Evolutionary conservation across 768 basidiomycete species (phyloP), one percentile per base, ranked within the genome.

Genomic region (Russula emetica): DNA sequence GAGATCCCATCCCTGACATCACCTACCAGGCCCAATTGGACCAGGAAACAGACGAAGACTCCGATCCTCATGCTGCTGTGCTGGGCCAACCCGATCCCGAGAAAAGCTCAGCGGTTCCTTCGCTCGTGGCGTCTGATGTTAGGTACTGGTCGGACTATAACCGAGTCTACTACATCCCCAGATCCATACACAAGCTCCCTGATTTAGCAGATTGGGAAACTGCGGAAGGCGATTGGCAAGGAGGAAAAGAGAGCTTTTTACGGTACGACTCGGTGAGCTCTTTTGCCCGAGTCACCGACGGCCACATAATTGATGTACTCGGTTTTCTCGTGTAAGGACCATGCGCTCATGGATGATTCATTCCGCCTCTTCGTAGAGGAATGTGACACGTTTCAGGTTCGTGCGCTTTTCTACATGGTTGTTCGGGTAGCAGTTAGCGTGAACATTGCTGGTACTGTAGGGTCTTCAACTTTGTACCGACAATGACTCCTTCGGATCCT

Each of bases 141-240:
- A 78, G 80, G 57, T 87, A 80, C 71, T 89, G 86, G 86, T 86
- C 87, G 16, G 86, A 89, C 73, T 87, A 83, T 70, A 84, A 76
- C 68, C 82, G 83, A 51, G 78, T 86, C 26, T 83, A 81, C 71
- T 87, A 85, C 70, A 76, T 83, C 64, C 87, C 87, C 11, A 81
- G 83, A 68, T 83, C 85, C 18, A 71, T 89, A 13, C 87, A 90
- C 69, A 78, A 77, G 56, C 66, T 92, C 26, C 85, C 87, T 9
- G 85, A 88, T 67, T 71, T 75, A 42, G 72, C 80, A 8, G 82
- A 82, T 28, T 82, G 83, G 80, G 85, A 85, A 66, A 72, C 75
- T 38, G 68, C 73, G 8, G 79, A 80, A 57, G 82, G 80, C 1
- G 80, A 83, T 68, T 91, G 88, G 90, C 73, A 70, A 34, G 63